phyloP scores from a whole-genome alignment of 495 filamentous ascomycete genomes.

The Choiromyces venosus region DNA sequence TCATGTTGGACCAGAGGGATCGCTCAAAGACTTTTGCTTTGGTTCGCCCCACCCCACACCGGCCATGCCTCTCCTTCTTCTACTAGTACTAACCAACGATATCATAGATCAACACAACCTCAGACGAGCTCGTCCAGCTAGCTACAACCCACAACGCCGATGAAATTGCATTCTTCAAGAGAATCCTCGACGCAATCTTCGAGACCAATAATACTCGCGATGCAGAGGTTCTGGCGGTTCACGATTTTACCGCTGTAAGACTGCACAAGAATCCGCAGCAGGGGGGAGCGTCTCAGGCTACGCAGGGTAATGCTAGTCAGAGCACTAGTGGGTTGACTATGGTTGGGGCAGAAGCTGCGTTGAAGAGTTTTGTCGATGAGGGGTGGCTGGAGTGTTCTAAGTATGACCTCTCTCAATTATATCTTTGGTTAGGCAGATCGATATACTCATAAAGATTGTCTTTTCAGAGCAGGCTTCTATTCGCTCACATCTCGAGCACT shows the following conservation, averaged over 20 bases:
- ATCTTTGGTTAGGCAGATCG: neutral
- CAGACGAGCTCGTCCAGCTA: conserved; percentile 75
- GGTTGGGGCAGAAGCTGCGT: conserved; percentile 65
- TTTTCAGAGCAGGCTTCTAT: conserved; percentile 62
- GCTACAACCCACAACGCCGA: conserved; percentile 76
- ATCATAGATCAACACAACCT: conserved; percentile 69
- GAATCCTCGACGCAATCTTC: conserved; percentile 88
- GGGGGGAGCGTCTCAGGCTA: conserved; percentile 44
- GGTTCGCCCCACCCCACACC: conserved; percentile 6
- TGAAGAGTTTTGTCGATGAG: conserved; percentile 65
- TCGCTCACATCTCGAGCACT: conserved; percentile 68
- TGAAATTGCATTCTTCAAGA: conserved; percentile 83
- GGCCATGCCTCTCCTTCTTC: neutral
- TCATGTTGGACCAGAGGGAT: conserved; percentile 59
- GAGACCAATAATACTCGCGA: conserved; percentile 69
- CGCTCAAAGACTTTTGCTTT: conserved; percentile 43
- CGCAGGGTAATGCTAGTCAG: conserved; percentile 43
- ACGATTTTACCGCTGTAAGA: conserved; percentile 66
- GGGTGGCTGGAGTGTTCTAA: conserved; percentile 69
- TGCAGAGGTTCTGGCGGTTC: conserved; percentile 74
- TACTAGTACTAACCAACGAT: conserved; percentile 2
- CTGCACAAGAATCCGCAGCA: conserved; percentile 49
- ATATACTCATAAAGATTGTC: neutral
- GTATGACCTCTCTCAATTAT: neutral
- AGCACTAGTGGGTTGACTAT: conserved; percentile 60